Percentiles rank a stretch among this genome's conserved stretches.
Evolutionary conservation across 2,329 filamentous ascomycete species (phyloP).

Genomic region (Rhynchosporium secalis): DNA sequence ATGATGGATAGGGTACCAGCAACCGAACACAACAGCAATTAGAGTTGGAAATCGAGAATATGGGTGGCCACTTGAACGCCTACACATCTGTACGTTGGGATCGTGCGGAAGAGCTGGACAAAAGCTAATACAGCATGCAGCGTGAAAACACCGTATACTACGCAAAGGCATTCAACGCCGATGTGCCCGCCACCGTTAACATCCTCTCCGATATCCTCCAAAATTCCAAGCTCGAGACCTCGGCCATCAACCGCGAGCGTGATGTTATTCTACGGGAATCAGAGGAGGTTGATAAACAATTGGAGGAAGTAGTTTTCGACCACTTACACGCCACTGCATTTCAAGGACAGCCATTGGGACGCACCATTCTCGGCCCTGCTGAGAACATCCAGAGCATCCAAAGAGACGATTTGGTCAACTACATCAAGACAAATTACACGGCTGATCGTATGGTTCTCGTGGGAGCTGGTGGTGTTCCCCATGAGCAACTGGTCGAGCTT

Average conservation of each 20-base stretch:
- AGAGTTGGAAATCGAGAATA: conserved; percentile 99
- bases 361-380: conserved; percentile 95
- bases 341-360: conserved; percentile 92
- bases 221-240: conserved; percentile 95
- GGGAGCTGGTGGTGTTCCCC: conserved; percentile 89
- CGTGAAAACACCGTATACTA: conserved; percentile 99
- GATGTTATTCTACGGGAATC: conserved; percentile 98
- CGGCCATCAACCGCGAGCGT: conserved; percentile 93
- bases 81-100: conserved; percentile 86
- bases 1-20: conserved; percentile 70
- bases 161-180: conserved; percentile 97
- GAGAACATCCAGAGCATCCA: conserved; percentile 98
- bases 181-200: conserved; percentile 94
- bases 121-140: conserved; percentile 47
- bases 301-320: conserved; percentile 99
- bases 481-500: conserved; percentile 90
- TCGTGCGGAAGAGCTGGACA: conserved; percentile 16
- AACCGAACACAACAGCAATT: conserved; percentile 95
- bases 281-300: conserved; percentile 99
- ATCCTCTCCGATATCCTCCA: conserved; percentile 99
- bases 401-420: conserved; percentile 85
- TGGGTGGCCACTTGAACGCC: conserved; percentile 98
- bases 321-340: conserved; percentile 98
- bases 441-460: conserved; percentile 99
- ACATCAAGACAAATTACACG: conserved; percentile 99